Conservation (phyloP, 306 rosid genomes). For the Leucaena leucocephala region DNA sequence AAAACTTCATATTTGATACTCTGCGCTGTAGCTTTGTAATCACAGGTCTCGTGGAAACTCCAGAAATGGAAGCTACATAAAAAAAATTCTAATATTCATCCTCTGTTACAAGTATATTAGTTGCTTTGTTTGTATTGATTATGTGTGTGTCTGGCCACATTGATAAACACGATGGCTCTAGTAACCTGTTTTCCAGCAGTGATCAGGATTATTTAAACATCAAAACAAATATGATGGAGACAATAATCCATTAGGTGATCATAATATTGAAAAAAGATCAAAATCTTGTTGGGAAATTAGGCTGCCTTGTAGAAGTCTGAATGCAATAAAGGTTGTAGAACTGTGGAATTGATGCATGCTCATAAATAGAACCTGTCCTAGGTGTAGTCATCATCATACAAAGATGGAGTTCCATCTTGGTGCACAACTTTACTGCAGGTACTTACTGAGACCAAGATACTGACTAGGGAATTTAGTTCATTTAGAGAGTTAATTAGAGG, state of each 20-base stretch:
- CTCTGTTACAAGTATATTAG: background rate
- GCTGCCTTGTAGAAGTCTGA: background rate
- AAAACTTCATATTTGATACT: background rate
- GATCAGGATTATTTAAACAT: background rate
- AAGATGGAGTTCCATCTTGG: background rate
- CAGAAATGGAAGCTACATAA: background rate
- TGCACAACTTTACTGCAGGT: background rate
- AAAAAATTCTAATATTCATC: background rate
- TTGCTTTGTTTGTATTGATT: slow-evolving; percentile 4
- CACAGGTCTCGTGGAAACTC: background rate
- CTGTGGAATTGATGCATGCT: background rate
- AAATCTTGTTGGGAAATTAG: background rate
- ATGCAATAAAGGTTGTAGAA: background rate
- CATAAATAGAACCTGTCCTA: background rate
- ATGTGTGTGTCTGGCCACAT: background rate
- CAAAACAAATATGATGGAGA: background rate
- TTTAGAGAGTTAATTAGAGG: too few species aligned
- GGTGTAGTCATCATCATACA: background rate
- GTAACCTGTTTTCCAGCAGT: background rate
- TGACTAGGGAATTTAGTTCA: too few species aligned
- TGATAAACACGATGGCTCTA: background rate
- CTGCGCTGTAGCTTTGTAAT: background rate
- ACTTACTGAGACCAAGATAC: background rate
- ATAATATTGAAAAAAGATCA: background rate
- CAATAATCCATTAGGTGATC: background rate